These are phyloP conservation scores for Malus hybrid DNA, from an alignment of 331 rosid species.

Conservation along the genomic window DNA sequence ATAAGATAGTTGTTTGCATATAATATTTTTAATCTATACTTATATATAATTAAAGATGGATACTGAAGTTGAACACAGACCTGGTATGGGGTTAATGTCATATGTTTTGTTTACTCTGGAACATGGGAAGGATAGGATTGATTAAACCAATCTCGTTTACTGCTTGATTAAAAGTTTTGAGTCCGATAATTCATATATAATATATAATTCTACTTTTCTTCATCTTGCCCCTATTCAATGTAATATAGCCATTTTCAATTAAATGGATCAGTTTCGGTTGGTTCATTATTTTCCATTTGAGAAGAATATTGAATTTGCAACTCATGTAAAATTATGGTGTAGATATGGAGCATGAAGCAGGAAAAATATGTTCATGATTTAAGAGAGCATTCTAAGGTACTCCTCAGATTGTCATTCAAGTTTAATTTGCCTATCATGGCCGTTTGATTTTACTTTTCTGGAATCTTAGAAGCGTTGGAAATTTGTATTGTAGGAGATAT, in stretches of 20 bases:
- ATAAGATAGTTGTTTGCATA: not conserved
- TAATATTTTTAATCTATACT: not conserved
- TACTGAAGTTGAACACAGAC: not conserved
- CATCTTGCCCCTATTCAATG: not conserved
- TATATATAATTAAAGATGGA: not conserved
- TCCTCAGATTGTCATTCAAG: not conserved
- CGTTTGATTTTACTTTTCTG: not conserved
- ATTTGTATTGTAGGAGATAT: constrained; percentile 63
- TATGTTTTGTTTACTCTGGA: not conserved
- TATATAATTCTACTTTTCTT: not conserved
- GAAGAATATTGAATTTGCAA: not conserved
- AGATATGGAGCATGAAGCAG: constrained; percentile 91
- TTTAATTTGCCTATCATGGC: not conserved
- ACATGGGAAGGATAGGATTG: not conserved
- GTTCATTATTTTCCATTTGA: not conserved
- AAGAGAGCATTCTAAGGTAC: constrained; percentile 79
- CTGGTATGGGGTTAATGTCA: not conserved
- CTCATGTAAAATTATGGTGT: constrained; percentile 14
- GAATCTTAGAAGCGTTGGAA: not conserved
- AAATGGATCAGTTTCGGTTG: not conserved
- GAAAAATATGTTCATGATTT: constrained; percentile 73
- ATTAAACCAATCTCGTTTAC: not conserved
- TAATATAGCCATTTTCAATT: not conserved
- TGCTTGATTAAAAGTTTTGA: not conserved
- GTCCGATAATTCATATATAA: not conserved